Percentiles rank a stretch among this genome's conserved stretches.
phyloP scores from a whole-genome alignment of 2,329 filamentous ascomycete species.

The Fusarium avenaceum region DNA sequence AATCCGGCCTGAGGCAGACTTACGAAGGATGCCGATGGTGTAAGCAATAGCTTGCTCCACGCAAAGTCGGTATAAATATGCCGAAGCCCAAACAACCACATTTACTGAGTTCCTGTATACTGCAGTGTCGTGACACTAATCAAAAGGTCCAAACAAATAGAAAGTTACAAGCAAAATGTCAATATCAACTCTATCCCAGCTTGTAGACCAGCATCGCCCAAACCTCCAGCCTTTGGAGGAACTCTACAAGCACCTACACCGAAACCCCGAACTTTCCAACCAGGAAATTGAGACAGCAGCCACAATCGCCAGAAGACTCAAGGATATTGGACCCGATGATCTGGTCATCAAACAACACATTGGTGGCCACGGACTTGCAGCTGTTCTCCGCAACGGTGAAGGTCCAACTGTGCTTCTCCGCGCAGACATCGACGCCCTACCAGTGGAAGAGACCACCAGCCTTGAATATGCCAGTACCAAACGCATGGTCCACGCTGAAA shows the following conservation, averaged over 20 bases:
- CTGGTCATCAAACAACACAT: constrained; percentile 62
- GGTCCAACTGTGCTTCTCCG: constrained; percentile 70
- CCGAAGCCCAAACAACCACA: not conserved
- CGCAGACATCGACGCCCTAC: constrained; percentile 73
- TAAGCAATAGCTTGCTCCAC: constrained; percentile 4
- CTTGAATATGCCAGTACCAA: constrained; percentile 65
- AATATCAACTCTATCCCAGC: not conserved
- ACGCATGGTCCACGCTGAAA: constrained; percentile 1
- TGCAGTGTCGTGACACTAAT: too few species aligned
- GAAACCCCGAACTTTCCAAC: constrained; percentile 70
- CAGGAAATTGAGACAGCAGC: constrained; percentile 67
- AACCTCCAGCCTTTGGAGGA: constrained; percentile 14
- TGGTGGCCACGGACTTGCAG: constrained; percentile 71
- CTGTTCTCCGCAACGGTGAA: constrained; percentile 66
- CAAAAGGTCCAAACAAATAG: not conserved
- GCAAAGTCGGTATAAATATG: constrained; percentile 6
- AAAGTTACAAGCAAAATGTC: not conserved
- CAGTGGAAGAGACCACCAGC: constrained; percentile 67
- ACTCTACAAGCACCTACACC: constrained; percentile 69
- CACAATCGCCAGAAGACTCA: constrained; percentile 59
- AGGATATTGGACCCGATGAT: not conserved
- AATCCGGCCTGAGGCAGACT: not conserved
- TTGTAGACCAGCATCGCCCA: constrained; percentile 18
- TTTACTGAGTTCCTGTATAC: too few species aligned
- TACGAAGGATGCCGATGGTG: not conserved